Conservation (phyloP, 495 filamentous ascomycete genomes). For the Daldinia concentrica region DNA sequence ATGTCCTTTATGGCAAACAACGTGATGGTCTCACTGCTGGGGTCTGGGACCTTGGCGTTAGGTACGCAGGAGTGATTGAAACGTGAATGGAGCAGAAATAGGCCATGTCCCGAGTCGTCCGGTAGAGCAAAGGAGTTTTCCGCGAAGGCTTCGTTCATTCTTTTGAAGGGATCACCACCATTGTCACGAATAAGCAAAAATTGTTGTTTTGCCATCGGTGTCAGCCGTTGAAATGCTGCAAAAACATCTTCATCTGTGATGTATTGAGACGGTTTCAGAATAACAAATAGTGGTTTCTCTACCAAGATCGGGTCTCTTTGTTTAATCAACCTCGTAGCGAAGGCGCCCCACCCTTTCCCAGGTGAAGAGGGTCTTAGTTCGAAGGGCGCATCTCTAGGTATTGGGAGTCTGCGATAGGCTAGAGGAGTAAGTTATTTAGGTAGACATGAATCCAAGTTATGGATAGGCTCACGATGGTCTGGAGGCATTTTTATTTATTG, state of each 20-base stretch:
- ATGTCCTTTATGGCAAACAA: not conserved
- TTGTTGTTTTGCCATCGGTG: not conserved
- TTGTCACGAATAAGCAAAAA: not conserved
- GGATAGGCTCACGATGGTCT: slow-evolving; percentile 2
- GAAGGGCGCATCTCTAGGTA: slow-evolving; percentile 6
- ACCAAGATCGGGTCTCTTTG: not conserved
- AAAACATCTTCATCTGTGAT: not conserved
- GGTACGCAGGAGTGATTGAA: slow-evolving; percentile 8
- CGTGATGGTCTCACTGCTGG: not conserved
- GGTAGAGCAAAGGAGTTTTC: not conserved
- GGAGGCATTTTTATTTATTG: not conserved
- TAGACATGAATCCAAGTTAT: not conserved
- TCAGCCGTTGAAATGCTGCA: not conserved
- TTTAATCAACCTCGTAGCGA: slow-evolving; percentile 2
- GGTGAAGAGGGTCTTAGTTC: slow-evolving; percentile 5
- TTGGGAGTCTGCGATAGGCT: not conserved
- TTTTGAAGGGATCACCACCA: not conserved
- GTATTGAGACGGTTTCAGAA: not conserved
- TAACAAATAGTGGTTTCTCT: not conserved
- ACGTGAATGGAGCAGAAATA: slow-evolving; percentile 1
- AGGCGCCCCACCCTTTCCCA: slow-evolving; percentile 1
- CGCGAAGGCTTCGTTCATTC: not conserved
- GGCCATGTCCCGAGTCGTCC: not conserved
- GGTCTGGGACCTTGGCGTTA: not conserved
- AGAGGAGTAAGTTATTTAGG: not conserved